phyloP scores from a whole-genome alignment of 1,284 basidiomycete genomes.

The Omphalotus olearius region DNA sequence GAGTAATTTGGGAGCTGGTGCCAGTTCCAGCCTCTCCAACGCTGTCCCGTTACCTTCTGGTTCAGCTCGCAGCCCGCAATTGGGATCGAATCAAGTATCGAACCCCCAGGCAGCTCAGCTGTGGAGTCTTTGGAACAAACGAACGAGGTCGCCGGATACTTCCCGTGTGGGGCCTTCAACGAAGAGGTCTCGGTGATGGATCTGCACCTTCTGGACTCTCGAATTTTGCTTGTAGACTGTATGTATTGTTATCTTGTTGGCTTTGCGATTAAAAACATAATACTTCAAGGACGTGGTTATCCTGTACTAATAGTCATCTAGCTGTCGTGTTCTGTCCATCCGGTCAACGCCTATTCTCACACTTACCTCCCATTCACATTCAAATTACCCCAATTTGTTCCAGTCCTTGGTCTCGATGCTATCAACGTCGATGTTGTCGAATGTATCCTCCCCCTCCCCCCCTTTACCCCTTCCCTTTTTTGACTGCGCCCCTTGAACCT shows the following conservation, averaged over 20 bases:
- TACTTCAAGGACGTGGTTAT: not conserved
- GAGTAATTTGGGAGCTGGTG: too few species aligned
- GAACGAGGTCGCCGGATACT: constrained; percentile 21
- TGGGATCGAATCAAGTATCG: too few species aligned
- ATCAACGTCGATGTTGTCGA: too few species aligned
- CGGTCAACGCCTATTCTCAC: not conserved
- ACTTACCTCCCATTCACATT: not conserved
- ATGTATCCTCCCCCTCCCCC: too few species aligned
- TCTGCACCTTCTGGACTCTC: too few species aligned
- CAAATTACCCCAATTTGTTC: not conserved
- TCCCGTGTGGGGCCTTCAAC: not conserved
- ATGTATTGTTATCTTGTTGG: too few species aligned
- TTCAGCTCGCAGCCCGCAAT: too few species aligned
- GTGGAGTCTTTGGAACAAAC: constrained; percentile 16
- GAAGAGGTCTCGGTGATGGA: not conserved
- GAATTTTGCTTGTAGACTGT: too few species aligned
- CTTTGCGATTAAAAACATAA: not conserved
- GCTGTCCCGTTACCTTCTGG: too few species aligned
- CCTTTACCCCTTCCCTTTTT: not conserved
- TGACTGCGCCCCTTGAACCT: not conserved
- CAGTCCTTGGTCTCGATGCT: not conserved
- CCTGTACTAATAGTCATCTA: not conserved
- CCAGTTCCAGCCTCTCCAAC: too few species aligned
- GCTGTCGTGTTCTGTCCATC: not conserved
- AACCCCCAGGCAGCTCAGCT: too few species aligned